Base-by-base conservation (phyloP, 2,329 filamentous ascomycete genomes). In the Coniochaeta prunicola region DNA sequence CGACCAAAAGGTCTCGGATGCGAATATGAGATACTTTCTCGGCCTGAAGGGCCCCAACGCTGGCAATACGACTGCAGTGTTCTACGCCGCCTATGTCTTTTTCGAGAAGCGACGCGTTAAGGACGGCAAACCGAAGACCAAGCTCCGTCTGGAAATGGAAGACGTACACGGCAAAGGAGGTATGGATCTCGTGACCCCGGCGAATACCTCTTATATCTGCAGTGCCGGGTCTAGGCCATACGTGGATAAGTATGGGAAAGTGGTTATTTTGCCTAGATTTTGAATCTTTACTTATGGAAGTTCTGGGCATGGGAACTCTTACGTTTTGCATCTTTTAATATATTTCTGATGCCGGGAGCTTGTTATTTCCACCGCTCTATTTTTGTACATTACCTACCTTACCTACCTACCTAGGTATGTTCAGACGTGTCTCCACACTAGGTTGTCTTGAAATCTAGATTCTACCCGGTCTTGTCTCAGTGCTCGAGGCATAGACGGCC, bases 31-130 rank as follows among this genome's bases (percentile, higher is more conserved):
- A 15, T 65, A 69, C 17, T 83, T 83, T 64, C 69, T 79, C 34
- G 64, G 63, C 1, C 76, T 77, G 64, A 77, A 74, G 38, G 79
- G 79, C 0, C 59, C 75, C 0, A 68, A 64, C 28, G 70, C 71
- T 3, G 80, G 80, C 2, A 77, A 77, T 55, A 76, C 73, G 0
- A 75, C 67, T 48, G 60, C 62, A 3, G 68, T 77, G 2, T 83
- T 75, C 63, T 82, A 83, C 62, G 74, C 73, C 4, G 72, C 71
- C 0, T 83, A 83, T 65, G 73, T 80, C 3, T 81, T 74, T 65
- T 83, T 83, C 62, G 79, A 84, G 69, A 83, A 82, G 69, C 53
- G 77, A 62, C 66, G 79, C n/a, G 67, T 82, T 34, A 70, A 69
- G 59, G 70, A 80, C 59, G 69, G 70, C 0, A 81, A 79, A 67